Conservation (phyloP, 2,329 filamentous ascomycete genomes). For the Neoascochyta sp. region DNA sequence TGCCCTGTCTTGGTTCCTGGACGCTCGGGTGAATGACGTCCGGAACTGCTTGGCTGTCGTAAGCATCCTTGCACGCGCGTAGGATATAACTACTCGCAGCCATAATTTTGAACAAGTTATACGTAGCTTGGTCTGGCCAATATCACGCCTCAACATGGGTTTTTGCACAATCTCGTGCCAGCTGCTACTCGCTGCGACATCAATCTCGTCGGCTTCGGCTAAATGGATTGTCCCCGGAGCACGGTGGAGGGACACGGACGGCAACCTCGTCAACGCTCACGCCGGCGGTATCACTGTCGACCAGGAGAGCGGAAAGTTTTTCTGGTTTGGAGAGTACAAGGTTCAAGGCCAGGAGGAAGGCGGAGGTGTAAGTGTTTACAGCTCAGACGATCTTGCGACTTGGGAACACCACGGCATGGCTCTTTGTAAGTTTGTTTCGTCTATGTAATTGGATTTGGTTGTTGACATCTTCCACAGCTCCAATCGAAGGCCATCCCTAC, state of each 20-base stretch:
- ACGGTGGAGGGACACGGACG: constrained; percentile 59
- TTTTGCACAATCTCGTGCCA: constrained; percentile 16
- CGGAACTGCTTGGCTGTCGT: too few relatives aligned
- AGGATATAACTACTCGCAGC: too few relatives aligned
- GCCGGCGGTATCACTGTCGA: constrained; percentile 56
- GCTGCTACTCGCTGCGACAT: constrained; percentile 22
- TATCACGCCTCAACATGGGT: too few relatives aligned
- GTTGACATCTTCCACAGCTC: constrained; percentile 33
- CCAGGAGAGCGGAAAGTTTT: constrained; percentile 53
- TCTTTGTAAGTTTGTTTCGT: constrained; percentile 39
- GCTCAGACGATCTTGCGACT: constrained; percentile 58
- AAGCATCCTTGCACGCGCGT: too few relatives aligned
- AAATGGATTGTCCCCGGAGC: constrained; percentile 61
- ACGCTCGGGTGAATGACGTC: too few relatives aligned
- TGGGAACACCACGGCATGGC: constrained; percentile 58
- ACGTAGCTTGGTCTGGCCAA: too few relatives aligned
- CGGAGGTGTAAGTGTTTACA: constrained; percentile 56
- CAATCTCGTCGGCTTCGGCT: constrained; percentile 30
- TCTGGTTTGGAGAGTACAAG: constrained; percentile 62
- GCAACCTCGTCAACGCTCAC: constrained; percentile 59
- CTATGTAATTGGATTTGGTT: neutral
- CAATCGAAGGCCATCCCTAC: constrained; percentile 53
- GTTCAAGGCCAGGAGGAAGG: constrained; percentile 56
- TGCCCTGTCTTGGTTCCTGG: too few relatives aligned
- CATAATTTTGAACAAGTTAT: too few relatives aligned